Base-by-base conservation (phyloP, 2,329 filamentous ascomycete genomes). In the Ascocoryne sarcoides region DNA sequence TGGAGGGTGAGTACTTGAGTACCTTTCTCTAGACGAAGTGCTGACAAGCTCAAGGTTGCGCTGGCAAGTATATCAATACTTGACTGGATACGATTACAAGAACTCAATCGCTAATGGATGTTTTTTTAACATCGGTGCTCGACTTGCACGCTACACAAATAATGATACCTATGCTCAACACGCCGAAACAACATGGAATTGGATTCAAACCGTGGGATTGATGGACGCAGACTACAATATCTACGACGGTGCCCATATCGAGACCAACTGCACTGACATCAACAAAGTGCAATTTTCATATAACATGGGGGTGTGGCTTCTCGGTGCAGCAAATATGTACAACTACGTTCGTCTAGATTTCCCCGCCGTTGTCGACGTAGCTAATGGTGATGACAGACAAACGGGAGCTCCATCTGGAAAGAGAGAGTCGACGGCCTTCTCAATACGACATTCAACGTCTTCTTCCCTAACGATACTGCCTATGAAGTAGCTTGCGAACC, bases 41-140 rank as follows among this genome's bases (percentile, higher is more conserved):
- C 43, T 53, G 31, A 56, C 35, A n/a, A 34, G 17, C 14, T 32
- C 9, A 37, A 59, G 56, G 17, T 62, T 94, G 49, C 76, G 82
- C 48, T 94, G 88, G 88, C 87, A 94, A 64, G 83, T 93, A 46
- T 89, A 82, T 64, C 70, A 75, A 82, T 65, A 93, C 31, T 46
- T 55, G 64, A 75, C 49, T 9, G 54, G 54, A 36, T 80, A 67
- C 62, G 67, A 74, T 60, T 81, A 81, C 65, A 81, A 82, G 56
- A 82, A 82, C 62, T 70, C 73, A 16, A 79, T 82, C 49, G 75
- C 76, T 34, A 82, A 82, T 63, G 78, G 78, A 5, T 79, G 76
- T 60, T 81, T 82, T 61, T 82, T 82, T 64, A 80, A 82, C 58
- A 58, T 82, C 17, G 78, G 75, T 16, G 70, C 85, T 5, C 78